phyloP scores from a whole-genome alignment of 2,329 filamentous ascomycete species.

The Epichloe hybrida region DNA sequence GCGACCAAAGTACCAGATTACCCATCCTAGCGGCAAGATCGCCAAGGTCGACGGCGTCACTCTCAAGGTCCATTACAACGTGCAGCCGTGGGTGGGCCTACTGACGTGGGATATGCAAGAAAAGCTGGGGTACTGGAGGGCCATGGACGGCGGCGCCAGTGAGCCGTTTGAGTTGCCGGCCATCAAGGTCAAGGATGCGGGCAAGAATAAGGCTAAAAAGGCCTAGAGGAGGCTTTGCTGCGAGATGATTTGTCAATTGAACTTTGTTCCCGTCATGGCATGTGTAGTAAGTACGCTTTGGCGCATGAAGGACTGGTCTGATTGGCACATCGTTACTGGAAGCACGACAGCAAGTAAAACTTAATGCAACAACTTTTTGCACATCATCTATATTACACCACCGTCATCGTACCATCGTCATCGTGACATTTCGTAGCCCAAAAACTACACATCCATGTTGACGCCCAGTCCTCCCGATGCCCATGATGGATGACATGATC shows the following conservation, averaged over 20 bases:
- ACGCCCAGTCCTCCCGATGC: not conserved
- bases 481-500: not conserved
- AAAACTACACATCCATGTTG: not conserved
- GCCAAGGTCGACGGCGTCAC: constrained; percentile 61
- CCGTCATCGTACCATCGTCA: not conserved
- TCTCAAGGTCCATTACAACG: constrained; percentile 81
- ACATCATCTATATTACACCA: not conserved
- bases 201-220: constrained; percentile 9
- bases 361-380: too few relatives aligned
- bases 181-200: constrained; percentile 38
- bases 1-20: constrained; percentile 93
- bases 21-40: constrained; percentile 69
- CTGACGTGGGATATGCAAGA: constrained; percentile 63
- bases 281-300: too few relatives aligned
- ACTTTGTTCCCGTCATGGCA: too few relatives aligned
- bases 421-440: not conserved
- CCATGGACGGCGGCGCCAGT: constrained; percentile 50
- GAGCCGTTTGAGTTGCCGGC: constrained; percentile 50
- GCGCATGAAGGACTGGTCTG: too few relatives aligned
- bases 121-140: constrained; percentile 50
- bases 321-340: too few relatives aligned
- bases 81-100: constrained; percentile 90
- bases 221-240: not conserved
- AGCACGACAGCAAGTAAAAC: too few relatives aligned
- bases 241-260: too few relatives aligned